phyloP scores from a whole-genome alignment of 2,329 filamentous ascomycete species.

The Cercospora sp. region DNA sequence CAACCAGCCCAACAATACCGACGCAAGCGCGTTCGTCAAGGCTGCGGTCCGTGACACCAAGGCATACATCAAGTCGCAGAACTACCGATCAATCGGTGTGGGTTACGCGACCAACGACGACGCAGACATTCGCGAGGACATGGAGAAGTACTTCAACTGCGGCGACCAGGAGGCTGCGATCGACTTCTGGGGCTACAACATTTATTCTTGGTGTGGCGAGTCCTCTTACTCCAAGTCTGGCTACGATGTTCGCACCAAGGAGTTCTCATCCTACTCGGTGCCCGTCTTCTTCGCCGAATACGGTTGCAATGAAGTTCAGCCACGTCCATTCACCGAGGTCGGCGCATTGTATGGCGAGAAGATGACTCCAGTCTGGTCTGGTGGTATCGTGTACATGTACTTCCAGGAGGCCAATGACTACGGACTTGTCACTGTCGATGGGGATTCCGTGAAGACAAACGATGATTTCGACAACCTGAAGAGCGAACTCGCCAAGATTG shows the following conservation, averaged over 20 bases:
- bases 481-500: conserved; percentile 66
- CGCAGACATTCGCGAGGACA: conserved; percentile 72
- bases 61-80: conserved; percentile 80
- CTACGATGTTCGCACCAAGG: conserved; percentile 77
- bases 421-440: conserved; percentile 68
- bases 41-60: conserved; percentile 96
- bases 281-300: conserved; percentile 99
- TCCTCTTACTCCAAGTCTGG: conserved; percentile 75
- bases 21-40: conserved; percentile 92
- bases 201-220: conserved; percentile 97
- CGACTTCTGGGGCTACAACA: conserved; percentile 99
- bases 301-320: conserved; percentile 77
- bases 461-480: conserved; percentile 74
- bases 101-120: conserved; percentile 98
- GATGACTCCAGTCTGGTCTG: conserved; percentile 88
- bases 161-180: conserved; percentile 67
- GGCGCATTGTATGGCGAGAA: conserved; percentile 72
- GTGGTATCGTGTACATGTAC: conserved; percentile 99
- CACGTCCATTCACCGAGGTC: conserved; percentile 83
- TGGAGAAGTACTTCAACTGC: conserved; percentile 95
- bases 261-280: conserved; percentile 86
- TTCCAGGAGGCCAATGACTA: conserved; percentile 90
- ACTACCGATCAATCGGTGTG: conserved; percentile 77
- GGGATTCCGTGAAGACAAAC: conserved; percentile 63
- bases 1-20: conserved; percentile 84